Conservation (phyloP, 1,284 basidiomycete species). For the Earliella scabrosa region DNA sequence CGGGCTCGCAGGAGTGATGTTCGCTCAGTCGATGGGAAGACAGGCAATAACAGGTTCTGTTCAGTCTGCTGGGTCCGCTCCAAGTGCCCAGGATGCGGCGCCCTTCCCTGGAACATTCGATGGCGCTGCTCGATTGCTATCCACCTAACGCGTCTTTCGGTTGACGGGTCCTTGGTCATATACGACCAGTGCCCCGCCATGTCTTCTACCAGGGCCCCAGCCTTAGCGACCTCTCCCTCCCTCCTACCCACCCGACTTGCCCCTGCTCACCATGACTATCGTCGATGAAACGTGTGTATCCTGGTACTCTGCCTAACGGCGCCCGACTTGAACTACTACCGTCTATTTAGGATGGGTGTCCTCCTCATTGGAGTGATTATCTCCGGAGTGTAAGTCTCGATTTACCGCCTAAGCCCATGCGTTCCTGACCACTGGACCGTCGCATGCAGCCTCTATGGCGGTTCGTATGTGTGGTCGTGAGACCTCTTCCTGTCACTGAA, state of each 20-base stretch:
- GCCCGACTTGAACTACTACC: not conserved
- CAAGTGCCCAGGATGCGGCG: not conserved
- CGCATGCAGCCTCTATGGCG: conserved; percentile 45
- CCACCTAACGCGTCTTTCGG: not conserved
- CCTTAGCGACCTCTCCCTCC: not conserved
- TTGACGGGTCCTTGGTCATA: not conserved
- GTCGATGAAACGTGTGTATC: conserved; percentile 23
- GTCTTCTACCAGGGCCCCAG: not conserved
- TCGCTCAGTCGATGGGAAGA: not conserved
- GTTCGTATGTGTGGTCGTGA: too few species aligned
- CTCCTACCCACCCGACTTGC: not conserved
- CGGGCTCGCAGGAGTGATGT: too few species aligned
- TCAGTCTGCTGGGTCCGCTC: not conserved
- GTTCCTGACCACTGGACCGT: not conserved
- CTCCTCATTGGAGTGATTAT: conserved; percentile 52
- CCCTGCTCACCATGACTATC: conserved; percentile 13
- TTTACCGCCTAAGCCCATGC: too few species aligned
- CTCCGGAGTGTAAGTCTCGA: conserved; percentile 50
- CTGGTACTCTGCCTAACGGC: not conserved
- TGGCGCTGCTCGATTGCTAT: not conserved
- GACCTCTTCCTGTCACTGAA: not conserved
- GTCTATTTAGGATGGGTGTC: conserved; percentile 45
- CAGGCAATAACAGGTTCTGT: not conserved
- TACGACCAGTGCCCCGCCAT: not conserved
- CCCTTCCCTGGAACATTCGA: conserved; percentile 1